Percentiles rank a stretch among this genome's conserved stretches.
Conservation (phyloP, 2,329 filamentous ascomycete genomes). For the Chalara sp. region DNA sequence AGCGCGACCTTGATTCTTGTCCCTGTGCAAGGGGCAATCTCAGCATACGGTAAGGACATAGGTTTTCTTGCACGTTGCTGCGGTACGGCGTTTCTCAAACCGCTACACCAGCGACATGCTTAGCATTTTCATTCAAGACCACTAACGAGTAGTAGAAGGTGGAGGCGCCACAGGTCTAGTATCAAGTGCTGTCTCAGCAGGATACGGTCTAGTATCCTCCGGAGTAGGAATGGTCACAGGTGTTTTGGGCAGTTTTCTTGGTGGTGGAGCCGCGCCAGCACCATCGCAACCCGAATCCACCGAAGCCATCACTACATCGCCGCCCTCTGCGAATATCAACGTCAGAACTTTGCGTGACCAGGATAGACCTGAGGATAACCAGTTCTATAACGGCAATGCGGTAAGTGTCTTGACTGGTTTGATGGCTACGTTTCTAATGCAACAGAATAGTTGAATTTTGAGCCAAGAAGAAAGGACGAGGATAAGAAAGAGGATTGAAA, state of each 20-base stretch:
- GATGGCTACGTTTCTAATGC: conserved; percentile 1
- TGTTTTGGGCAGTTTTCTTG: conserved; percentile 36
- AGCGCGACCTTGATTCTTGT: conserved; percentile 79
- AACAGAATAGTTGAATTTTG: conserved; percentile 21
- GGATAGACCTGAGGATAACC: conserved; percentile 49
- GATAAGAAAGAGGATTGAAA: conserved; percentile 13
- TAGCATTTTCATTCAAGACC: too few species aligned
- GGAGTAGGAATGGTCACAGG: conserved; percentile 34
- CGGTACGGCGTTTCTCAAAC: too few species aligned
- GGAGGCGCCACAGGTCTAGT: conserved; percentile 17
- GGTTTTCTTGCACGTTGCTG: too few species aligned
- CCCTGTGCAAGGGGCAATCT: conserved; percentile 55
- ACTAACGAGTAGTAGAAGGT: conserved; percentile 12
- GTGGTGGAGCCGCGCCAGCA: conserved; percentile 25
- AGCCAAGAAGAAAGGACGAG: conserved; percentile 22
- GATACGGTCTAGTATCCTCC: conserved; percentile 32
- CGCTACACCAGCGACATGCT: too few species aligned
- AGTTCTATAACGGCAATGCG: conserved; percentile 90
- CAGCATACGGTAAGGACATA: conserved; percentile 41
- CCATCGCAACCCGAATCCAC: background rate
- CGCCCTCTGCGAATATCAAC: conserved; percentile 29
- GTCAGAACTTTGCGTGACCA: conserved; percentile 48
- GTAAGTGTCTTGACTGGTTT: conserved; percentile 36
- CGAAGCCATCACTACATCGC: background rate
- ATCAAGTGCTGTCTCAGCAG: conserved; percentile 32